These are phyloP conservation scores for Suillus clintonianus DNA, from an alignment of 768 basidiomycete species.

Conservation along the genomic window DNA sequence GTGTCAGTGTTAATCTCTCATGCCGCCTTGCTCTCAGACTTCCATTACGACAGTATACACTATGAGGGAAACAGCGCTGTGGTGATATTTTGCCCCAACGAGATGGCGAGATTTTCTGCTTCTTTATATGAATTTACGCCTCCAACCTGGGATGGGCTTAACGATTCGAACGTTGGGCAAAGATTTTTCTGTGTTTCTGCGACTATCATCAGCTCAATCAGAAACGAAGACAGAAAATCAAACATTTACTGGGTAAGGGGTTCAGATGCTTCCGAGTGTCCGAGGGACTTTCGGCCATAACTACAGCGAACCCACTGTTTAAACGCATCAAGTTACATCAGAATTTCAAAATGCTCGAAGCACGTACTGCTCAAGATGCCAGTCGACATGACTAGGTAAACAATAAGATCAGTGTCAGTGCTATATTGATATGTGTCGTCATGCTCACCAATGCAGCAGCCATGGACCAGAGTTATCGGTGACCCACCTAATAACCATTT, in stretches of 20 bases:
- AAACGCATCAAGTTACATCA: background rate
- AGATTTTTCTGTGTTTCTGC: background rate
- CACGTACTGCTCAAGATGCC: constrained; percentile 23
- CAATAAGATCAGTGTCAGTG: background rate
- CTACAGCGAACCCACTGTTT: constrained; percentile 5
- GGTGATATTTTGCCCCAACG: background rate
- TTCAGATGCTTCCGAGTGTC: no score
- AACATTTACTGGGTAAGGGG: background rate
- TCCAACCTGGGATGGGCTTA: background rate
- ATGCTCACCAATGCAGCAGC: constrained; percentile 28
- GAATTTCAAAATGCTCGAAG: constrained; percentile 11
- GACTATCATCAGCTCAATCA: background rate
- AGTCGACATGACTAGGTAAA: constrained; percentile 25
- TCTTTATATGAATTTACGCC: background rate
- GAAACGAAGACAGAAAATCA: background rate
- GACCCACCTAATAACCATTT: constrained; percentile 54
- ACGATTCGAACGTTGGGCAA: background rate
- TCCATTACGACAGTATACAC: no score
- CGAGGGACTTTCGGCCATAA: constrained; percentile 3
- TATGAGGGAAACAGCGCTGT: no score
- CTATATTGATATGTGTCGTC: background rate
- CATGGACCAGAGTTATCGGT: constrained; percentile 70
- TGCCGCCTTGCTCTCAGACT: no score
- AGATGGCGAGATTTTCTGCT: background rate
- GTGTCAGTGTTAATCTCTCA: no score